Percentiles rank a stretch among this genome's conserved stretches.
phyloP scores from a whole-genome alignment of 176 grass and related monocot species.

The Otatea glauca region DNA sequence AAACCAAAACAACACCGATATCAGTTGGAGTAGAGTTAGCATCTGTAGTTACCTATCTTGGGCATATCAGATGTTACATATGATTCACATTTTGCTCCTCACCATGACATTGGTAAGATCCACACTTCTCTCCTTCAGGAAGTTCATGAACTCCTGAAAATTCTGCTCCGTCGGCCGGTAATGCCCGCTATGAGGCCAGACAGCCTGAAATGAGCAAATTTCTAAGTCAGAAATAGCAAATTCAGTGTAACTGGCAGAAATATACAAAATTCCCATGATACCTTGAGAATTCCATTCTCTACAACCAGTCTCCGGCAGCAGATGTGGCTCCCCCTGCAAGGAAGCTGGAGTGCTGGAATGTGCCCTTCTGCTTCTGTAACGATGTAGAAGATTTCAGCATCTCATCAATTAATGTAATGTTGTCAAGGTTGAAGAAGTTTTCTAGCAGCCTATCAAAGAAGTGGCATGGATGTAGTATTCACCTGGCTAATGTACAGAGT shows the following conservation, averaged over 20 bases:
- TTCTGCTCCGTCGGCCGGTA: conserved; percentile 73
- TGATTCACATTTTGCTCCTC: neutral
- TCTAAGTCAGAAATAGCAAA: neutral
- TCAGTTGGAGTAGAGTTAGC: neutral
- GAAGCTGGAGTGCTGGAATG: conserved; percentile 88
- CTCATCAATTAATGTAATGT: neutral
- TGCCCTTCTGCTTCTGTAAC: conserved; percentile 67
- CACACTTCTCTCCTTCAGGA: conserved; percentile 60
- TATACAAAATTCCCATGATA: neutral
- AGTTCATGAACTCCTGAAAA: conserved; percentile 70
- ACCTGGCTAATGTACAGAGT: conserved; percentile 74
- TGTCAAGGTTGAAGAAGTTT: neutral
- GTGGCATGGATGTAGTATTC: neutral
- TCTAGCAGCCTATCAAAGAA: neutral
- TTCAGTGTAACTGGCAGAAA: neutral
- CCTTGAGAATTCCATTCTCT: conserved; percentile 69
- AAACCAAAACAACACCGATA: neutral
- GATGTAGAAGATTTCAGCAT: neutral
- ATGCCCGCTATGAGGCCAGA: conserved; percentile 78
- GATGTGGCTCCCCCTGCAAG: conserved; percentile 79
- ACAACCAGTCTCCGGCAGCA: conserved; percentile 66
- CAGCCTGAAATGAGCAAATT: conserved; percentile 47
- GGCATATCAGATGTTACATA: neutral
- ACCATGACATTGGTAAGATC: conserved; percentile 61
- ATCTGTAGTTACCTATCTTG: neutral